phyloP scores from a whole-genome alignment of 2,329 filamentous ascomycete species.

The Aspergillus brasiliensis region DNA sequence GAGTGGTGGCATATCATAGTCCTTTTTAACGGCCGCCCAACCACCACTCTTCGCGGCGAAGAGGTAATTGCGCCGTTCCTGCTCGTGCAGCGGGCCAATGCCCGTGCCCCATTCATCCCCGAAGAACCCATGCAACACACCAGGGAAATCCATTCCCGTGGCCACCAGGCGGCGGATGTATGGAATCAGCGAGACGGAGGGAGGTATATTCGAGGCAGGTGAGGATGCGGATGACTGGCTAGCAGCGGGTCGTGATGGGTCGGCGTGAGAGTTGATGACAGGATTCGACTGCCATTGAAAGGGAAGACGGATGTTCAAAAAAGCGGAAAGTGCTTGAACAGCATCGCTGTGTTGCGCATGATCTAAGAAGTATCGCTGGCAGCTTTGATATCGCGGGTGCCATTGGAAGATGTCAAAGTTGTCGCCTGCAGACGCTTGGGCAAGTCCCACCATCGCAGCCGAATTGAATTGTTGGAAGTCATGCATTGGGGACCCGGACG shows the following conservation, averaged over 20 bases:
- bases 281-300: slow-evolving; percentile 69
- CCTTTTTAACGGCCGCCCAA: slow-evolving; percentile 84
- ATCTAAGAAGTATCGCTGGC: slow-evolving; percentile 87
- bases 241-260: slow-evolving; percentile 34
- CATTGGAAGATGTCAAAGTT: slow-evolving; percentile 76
- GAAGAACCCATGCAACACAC: slow-evolving; percentile 92
- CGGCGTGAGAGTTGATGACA: slow-evolving; percentile 43
- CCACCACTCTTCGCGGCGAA: slow-evolving; percentile 92
- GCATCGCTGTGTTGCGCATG: slow-evolving; percentile 80
- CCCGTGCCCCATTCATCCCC: slow-evolving; percentile 88
- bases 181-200: slow-evolving; percentile 71
- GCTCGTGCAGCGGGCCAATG: slow-evolving; percentile 79
- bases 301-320: slow-evolving; percentile 88
- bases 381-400: slow-evolving; percentile 89
- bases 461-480: slow-evolving; percentile 39
- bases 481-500: slow-evolving; percentile 30
- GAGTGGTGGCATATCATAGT: slow-evolving; percentile 83
- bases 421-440: slow-evolving; percentile 43
- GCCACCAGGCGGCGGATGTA: slow-evolving; percentile 89
- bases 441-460: slow-evolving; percentile 40
- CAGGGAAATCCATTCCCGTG: slow-evolving; percentile 84
- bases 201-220: slow-evolving; percentile 40
- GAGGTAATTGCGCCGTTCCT: slow-evolving; percentile 89
- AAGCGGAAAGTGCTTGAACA: slow-evolving; percentile 85
- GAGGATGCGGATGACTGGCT: slow-evolving; percentile 42